Evolutionary conservation across 1,139 yeast species (phyloP), one percentile per base, ranked within the genome.

Genomic region (Magnusiomyces clavatus): DNA sequence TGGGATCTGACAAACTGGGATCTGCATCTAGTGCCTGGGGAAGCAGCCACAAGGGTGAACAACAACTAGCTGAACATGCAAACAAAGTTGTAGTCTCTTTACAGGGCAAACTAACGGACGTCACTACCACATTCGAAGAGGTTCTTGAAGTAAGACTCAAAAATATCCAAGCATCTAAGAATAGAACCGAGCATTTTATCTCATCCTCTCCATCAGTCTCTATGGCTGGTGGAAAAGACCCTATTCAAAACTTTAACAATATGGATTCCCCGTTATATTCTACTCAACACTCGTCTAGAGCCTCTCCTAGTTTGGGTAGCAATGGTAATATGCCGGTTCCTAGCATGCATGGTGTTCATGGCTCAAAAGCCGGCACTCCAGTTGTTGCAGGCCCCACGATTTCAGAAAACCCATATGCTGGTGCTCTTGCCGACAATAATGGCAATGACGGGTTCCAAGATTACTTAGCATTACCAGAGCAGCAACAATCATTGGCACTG

Each of bases 91-190:
- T 92, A 56, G 89, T 83, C 51, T 70, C 92, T 58, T 74, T 92
- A 55, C 94, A 89, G 64, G 88, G 94, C 19, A 86, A 87, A 68
- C 85, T 94, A 74, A 86, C 89, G 60, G 88, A 90, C 63, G 87
- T 92, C 50, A 86, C 96, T 56, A 95, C 96, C 35, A 94, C 87
- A 63, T 92, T 94, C 69, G 86, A 89, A 59, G 82, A 76, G 55
- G 97, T 92, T 17, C 74, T 92, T 58, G 97, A 88, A 66, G 80
- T 83, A 36, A 79, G 98, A 61, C 96, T 94, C 60, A 80, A 80
- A 53, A 82, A 86, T 64, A 96, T 92, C 69, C 76, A 89, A 60
- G 82, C 86, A 52, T 82, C 85, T 63, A 86, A 85, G 63, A 78
- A 82, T 52, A 77, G 98, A 60, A 85, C 94, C 56, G 96, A 88